Conservation (phyloP, 768 basidiomycete species). For the Rhizopogon rudus region DNA sequence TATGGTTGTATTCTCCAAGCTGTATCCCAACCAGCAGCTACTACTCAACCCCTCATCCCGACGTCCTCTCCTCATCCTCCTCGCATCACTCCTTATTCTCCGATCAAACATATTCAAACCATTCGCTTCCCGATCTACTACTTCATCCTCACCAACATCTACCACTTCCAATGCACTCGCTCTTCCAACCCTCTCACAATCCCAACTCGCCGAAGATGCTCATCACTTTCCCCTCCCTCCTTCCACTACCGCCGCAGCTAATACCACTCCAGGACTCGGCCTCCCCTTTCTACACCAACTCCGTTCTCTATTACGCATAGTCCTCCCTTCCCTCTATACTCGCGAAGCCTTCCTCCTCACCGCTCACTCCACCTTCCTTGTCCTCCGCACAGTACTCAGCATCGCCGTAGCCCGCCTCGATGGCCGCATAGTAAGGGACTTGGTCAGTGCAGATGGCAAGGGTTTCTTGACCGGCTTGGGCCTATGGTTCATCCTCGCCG, state of each 20-base stretch:
- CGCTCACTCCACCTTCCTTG: conserved; percentile 80
- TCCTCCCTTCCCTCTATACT: conserved; percentile 55
- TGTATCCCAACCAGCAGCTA: neutral
- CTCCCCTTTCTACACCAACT: conserved; percentile 68
- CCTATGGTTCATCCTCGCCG: conserved; percentile 85
- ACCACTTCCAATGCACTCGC: conserved; percentile 41
- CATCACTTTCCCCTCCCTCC: conserved; percentile 58
- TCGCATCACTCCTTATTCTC: conserved; percentile 46
- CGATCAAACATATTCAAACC: conserved; percentile 35
- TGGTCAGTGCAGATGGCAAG: conserved; percentile 81
- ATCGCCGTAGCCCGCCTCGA: conserved; percentile 86
- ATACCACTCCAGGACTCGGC: conserved; percentile 40
- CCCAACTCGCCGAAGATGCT: conserved; percentile 48
- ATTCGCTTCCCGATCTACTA: neutral
- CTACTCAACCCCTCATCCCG: conserved; percentile 9
- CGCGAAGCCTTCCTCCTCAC: conserved; percentile 72
- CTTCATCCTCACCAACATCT: neutral
- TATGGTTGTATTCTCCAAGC: conserved; percentile 8
- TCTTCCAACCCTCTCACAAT: conserved; percentile 59
- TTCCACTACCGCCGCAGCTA: conserved; percentile 16
- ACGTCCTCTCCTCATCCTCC: conserved; percentile 34
- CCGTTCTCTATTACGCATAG: conserved; percentile 65
- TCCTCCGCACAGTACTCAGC: conserved; percentile 82
- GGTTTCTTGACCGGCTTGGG: conserved; percentile 81
- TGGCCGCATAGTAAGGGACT: conserved; percentile 81